These are phyloP conservation scores for Imleria badia DNA, from an alignment of 768 basidiomycete species.

Conservation along the genomic window DNA sequence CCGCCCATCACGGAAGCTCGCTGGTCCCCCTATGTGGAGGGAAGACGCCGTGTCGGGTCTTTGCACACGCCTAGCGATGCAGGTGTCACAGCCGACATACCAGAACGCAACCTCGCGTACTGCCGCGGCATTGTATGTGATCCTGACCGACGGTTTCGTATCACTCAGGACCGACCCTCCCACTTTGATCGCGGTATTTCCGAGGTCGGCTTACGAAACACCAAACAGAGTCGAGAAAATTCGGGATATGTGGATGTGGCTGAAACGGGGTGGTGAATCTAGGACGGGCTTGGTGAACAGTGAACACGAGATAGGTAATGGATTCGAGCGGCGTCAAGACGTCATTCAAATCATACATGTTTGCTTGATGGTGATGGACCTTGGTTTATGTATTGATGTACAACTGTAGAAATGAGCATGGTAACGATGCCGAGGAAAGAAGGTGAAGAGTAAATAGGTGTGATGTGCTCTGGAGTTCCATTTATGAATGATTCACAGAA, in stretches of 20 bases:
- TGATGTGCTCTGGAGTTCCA: conserved; percentile 48
- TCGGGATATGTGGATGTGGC: conserved; percentile 23
- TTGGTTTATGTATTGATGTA: conserved; percentile 29
- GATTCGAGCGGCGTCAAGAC: conserved; percentile 40
- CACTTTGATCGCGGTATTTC: conserved; percentile 54
- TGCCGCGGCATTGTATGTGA: conserved; percentile 49
- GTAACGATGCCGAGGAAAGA: conserved; percentile 53
- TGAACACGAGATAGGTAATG: conserved; percentile 67
- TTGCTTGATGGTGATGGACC: conserved; percentile 38
- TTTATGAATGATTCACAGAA: not conserved
- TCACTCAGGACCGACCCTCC: conserved; percentile 64
- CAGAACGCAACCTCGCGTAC: conserved; percentile 35
- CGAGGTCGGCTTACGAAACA: conserved; percentile 48
- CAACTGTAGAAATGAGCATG: conserved; percentile 45
- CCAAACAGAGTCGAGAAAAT: conserved; percentile 29
- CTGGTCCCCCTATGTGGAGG: conserved; percentile 21
- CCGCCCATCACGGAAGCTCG: conserved; percentile 26
- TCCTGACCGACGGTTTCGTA: conserved; percentile 61
- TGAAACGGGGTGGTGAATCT: conserved; percentile 22
- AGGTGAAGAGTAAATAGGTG: conserved; percentile 53
- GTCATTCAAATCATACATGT: conserved; percentile 19
- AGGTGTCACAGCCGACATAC: not conserved
- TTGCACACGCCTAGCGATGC: conserved; percentile 5
- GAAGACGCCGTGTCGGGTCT: conserved; percentile 16
- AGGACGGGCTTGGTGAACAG: conserved; percentile 36